Evolutionary conservation across 495 filamentous ascomycete genomes (phyloP), one percentile per base, ranked within the genome.

Genomic region (Cercophora sp.): DNA sequence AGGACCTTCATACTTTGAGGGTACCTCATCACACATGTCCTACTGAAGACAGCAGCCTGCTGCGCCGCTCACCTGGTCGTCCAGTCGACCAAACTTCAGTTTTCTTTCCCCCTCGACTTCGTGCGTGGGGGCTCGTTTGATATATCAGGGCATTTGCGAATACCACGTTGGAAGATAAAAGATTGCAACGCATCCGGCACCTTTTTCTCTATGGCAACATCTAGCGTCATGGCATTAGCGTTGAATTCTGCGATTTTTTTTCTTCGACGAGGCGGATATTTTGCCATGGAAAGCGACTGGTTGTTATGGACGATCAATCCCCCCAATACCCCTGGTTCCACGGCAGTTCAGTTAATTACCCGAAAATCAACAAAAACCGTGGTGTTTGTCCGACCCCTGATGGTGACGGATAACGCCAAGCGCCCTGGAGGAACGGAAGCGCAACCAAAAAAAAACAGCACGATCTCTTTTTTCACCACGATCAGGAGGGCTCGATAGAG

Each of bases 211-310:
- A 54, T 55, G 55, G 63, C 18, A 43, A 63, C 54, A 66, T 69
- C 59, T 66, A 66, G 66, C 63, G 63, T 54, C 66, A 64, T 68
- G 63, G 63, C 63, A 66, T 66, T 55, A 69, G 66, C 66, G 66
- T 66, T 64, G 59, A 64, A 56, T 64, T 66, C 55, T 59, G 55
- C 58, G 63, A 57, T 55, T 59, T 61, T 55, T 25, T 8, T 53
- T 37, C 26, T 22, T 35, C 59, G 58, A 49, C 42, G 45, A 58
- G 54, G 55, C 48, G 48, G 58, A 45, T 55, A 49, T 55, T 43
- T 57, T 57, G 58, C 53, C 51, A 56, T 40, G 51, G 40, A 16
- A 18, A 1, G 40, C 40, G 40, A 6, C 8, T 41, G 55, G 24
- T 41, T 48, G 26, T 52, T 56, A 35, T 42, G 48, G 45, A 43